phyloP scores from a whole-genome alignment of 2,329 filamentous ascomycete genomes.

The Colletotrichum tamarilloi region DNA sequence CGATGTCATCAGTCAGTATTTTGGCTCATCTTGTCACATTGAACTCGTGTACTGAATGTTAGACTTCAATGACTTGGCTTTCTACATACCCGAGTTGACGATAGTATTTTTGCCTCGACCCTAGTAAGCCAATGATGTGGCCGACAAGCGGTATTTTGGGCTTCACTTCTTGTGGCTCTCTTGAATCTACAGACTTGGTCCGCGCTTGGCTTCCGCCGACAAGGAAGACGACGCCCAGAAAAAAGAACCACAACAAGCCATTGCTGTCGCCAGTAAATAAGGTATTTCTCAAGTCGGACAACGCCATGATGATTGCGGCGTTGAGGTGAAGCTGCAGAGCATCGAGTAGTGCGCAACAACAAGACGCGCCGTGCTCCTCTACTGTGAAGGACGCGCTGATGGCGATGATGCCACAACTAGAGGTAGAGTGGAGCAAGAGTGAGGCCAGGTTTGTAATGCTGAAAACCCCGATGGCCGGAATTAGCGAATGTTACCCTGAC shows the following conservation, averaged over 20 bases:
- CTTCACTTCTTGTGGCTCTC: constrained; percentile 55
- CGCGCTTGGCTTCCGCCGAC: neutral
- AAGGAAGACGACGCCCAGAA: neutral
- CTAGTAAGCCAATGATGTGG: constrained; percentile 56
- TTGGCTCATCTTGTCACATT: neutral
- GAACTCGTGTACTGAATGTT: neutral
- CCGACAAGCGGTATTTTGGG: constrained; percentile 56
- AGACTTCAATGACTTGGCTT: neutral
- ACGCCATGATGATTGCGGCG: neutral
- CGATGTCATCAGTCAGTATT: neutral
- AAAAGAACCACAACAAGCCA: neutral
- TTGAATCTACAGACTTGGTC: constrained; percentile 38
- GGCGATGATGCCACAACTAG: neutral
- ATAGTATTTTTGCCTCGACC: constrained; percentile 49
- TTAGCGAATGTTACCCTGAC: neutral
- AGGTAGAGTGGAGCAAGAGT: neutral
- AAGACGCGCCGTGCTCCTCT: neutral
- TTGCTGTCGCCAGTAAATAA: neutral
- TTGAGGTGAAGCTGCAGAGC: neutral
- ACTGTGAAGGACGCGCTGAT: neutral
- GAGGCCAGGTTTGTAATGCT: neutral
- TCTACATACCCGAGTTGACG: constrained; percentile 49
- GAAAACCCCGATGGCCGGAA: neutral
- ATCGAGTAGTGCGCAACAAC: neutral
- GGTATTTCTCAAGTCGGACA: neutral